Conservation (phyloP, 2,329 filamentous ascomycete genomes). For the Balansia obtecta region DNA sequence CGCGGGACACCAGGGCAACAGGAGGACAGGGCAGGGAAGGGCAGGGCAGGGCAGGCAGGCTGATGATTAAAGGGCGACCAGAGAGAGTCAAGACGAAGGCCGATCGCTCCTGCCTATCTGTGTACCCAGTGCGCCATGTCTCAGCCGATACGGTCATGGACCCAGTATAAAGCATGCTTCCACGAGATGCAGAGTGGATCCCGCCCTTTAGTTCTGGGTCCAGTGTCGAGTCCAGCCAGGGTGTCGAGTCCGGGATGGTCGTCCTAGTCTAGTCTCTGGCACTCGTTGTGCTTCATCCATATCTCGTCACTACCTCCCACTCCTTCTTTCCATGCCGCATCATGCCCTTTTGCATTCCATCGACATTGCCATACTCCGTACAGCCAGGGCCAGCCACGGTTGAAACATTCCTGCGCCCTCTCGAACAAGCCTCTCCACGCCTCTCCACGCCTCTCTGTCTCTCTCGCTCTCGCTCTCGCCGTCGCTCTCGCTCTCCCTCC, state of each 20-base stretch:
- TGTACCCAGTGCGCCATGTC: conserved; percentile 7
- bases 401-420: conserved; percentile 9
- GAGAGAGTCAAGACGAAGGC: neutral
- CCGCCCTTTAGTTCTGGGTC: neutral
- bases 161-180: neutral
- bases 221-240: too few species aligned
- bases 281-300: conserved; percentile 4
- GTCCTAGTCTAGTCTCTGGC: too few species aligned
- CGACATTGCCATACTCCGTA: conserved; percentile 1
- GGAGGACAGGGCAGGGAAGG: neutral
- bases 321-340: conserved; percentile 1
- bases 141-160: neutral
- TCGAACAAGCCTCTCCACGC: neutral
- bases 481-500: too few species aligned
- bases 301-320: conserved; percentile 5
- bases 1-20: too few species aligned
- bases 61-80: neutral
- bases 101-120: neutral
- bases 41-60: too few species aligned
- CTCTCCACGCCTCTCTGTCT: conserved; percentile 5
- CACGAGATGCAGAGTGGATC: conserved; percentile 6
- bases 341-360: conserved; percentile 2
- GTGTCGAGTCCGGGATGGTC: too few species aligned
- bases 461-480: too few species aligned
- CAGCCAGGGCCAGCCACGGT: neutral